A percentile compares a stretch with the other conserved stretches of the same genome.
These are phyloP conservation scores for Pythium apleroticum DNA, from an alignment of 352 stramenopile species.

Conservation along the genomic window DNA sequence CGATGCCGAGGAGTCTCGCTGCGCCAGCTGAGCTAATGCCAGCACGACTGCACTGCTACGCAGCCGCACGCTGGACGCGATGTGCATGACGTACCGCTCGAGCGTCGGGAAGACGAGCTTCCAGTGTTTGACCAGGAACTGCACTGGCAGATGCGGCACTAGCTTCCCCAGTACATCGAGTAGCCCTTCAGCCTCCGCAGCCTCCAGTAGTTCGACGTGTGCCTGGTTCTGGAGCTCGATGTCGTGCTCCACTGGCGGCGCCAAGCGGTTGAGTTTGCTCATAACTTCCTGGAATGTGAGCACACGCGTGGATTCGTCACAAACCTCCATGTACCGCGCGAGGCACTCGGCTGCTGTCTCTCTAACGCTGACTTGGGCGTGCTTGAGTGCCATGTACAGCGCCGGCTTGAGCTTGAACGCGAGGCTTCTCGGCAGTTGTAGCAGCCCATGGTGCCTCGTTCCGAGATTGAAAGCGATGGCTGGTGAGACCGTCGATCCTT, in stretches of 20 bases:
- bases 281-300: conserved; percentile 71
- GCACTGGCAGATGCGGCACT: conserved; percentile 35
- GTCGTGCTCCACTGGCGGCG: conserved; percentile 17
- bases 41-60: conserved; percentile 52
- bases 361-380: conserved; percentile 60
- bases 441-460: conserved; percentile 9
- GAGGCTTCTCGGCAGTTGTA: conserved; percentile 11
- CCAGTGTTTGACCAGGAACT: conserved; percentile 72
- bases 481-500: background rate
- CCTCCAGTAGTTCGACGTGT: conserved; percentile 40
- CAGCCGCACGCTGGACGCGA: conserved; percentile 66
- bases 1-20: background rate
- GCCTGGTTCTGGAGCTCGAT: background rate
- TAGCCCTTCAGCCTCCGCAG: conserved; percentile 60
- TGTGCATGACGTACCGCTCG: conserved; percentile 71
- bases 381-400: conserved; percentile 55
- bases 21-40: conserved; percentile 36
- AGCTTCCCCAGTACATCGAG: conserved; percentile 60
- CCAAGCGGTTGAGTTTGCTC: conserved; percentile 73
- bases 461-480: conserved; percentile 34
- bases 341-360: conserved; percentile 51
- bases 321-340: conserved; percentile 43
- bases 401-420: conserved; percentile 43
- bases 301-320: conserved; percentile 49
- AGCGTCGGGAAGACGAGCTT: conserved; percentile 66